These are phyloP conservation scores for Penstemon newberryi DNA, from an alignment of 257 asterid genomes.

Conservation along the genomic window DNA sequence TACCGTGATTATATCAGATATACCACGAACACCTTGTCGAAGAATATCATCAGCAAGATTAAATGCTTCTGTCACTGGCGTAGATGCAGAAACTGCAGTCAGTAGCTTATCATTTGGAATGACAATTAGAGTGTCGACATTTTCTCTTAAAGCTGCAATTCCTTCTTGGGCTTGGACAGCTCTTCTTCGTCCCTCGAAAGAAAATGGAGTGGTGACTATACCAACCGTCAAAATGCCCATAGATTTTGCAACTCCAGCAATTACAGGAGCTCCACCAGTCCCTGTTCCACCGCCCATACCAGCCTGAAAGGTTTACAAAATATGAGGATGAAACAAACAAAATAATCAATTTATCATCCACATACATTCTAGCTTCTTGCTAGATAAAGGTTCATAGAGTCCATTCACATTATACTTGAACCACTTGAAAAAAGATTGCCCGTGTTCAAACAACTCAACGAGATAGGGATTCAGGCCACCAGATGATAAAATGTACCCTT, in stretches of 20 bases:
- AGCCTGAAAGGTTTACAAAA: constrained; percentile 48
- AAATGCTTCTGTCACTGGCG: constrained; percentile 97
- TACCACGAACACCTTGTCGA: constrained; percentile 97
- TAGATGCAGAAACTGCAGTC: constrained; percentile 88
- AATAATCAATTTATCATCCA: neutral
- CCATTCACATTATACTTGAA: no score
- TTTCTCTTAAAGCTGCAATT: constrained; percentile 86
- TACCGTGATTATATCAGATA: constrained; percentile 95
- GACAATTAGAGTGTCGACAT: constrained; percentile 91
- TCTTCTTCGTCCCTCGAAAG: constrained; percentile 95
- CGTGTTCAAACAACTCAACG: no score
- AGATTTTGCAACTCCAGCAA: constrained; percentile 86
- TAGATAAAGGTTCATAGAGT: neutral
- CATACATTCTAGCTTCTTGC: constrained; percentile 7
- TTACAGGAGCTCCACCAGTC: constrained; percentile 94
- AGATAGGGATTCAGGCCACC: no score
- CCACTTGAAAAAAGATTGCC: no score
- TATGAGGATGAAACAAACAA: neutral
- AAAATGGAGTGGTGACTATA: constrained; percentile 90
- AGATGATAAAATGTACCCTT: no score
- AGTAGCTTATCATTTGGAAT: constrained; percentile 90
- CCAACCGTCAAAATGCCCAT: constrained; percentile 97
- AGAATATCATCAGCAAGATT: constrained; percentile 97
- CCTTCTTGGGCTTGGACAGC: constrained; percentile 99
- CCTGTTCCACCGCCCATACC: constrained; percentile 99